These are phyloP conservation scores for Sherardia arvensis DNA, from an alignment of 257 asterid species.

Conservation along the genomic window DNA sequence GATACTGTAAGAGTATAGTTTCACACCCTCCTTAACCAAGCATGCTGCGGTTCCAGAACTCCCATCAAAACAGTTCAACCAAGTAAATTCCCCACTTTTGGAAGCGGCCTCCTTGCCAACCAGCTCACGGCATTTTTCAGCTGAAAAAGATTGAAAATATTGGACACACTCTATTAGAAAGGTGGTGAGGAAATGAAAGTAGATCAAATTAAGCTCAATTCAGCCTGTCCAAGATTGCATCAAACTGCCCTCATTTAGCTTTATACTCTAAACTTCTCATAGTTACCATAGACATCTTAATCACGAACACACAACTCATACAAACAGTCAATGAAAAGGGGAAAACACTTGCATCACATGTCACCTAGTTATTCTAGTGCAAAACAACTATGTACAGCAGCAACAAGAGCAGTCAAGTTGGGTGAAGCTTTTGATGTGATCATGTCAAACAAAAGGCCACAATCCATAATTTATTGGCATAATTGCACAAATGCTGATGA, in stretches of 20 bases:
- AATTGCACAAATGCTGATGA: neutral
- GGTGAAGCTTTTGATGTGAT: neutral
- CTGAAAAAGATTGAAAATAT: slow-evolving; percentile 31
- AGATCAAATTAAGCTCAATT: slow-evolving; percentile 1
- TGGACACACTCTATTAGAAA: neutral
- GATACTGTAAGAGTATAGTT: slow-evolving; percentile 63
- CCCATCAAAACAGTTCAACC: slow-evolving; percentile 76
- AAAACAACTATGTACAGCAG: neutral
- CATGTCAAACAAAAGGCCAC: neutral
- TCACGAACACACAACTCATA: neutral
- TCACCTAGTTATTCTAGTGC: neutral
- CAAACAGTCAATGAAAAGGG: neutral
- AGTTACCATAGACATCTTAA: neutral
- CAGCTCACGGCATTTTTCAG: slow-evolving; percentile 74
- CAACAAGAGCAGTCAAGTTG: neutral
- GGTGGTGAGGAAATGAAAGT: neutral
- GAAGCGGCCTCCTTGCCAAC: slow-evolving; percentile 89
- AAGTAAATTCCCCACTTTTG: slow-evolving; percentile 71
- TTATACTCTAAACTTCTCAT: neutral
- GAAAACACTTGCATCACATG: neutral
- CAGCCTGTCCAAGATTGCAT: neutral
- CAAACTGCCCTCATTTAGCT: neutral
- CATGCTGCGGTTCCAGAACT: slow-evolving; percentile 79
- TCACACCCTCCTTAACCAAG: slow-evolving; percentile 75
- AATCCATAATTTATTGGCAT: too few relatives aligned